phyloP scores from a whole-genome alignment of 148 eudicot species.

The Pharnaceum exiguum region DNA sequence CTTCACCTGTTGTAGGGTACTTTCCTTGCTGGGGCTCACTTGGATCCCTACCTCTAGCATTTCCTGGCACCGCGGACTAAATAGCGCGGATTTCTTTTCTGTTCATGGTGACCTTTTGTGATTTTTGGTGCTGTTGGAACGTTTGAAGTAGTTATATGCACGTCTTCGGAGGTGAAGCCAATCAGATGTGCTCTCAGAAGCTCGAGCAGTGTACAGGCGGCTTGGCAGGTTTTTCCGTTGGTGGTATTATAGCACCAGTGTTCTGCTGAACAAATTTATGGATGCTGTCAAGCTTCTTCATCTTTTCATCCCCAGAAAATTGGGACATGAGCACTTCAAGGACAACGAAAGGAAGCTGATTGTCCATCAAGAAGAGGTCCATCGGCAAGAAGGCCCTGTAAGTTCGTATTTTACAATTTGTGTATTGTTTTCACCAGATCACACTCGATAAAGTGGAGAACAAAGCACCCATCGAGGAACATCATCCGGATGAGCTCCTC shows the following conservation, averaged over 20 bases:
- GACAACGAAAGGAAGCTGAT: neutral
- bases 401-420: neutral
- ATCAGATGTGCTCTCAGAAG: neutral
- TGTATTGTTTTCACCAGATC: neutral
- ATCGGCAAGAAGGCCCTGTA: neutral
- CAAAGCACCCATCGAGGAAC: constrained; percentile 1
- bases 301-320: neutral
- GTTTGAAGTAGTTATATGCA: too few relatives aligned
- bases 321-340: neutral
- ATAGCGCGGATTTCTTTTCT: too few relatives aligned
- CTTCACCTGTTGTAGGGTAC: too few relatives aligned
- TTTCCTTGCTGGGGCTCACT: too few relatives aligned
- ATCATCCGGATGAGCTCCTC: neutral
- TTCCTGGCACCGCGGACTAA: too few relatives aligned
- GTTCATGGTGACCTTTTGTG: too few relatives aligned
- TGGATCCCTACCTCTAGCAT: too few relatives aligned
- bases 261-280: neutral
- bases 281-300: neutral
- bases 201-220: neutral
- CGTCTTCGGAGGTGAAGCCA: neutral
- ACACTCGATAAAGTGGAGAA: neutral
- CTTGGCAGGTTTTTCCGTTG: neutral
- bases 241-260: neutral
- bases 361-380: neutral
- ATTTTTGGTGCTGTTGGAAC: too few relatives aligned